phyloP scores from a whole-genome alignment of 306 rosid genomes.

The Cyamopsis tetragonoloba region DNA sequence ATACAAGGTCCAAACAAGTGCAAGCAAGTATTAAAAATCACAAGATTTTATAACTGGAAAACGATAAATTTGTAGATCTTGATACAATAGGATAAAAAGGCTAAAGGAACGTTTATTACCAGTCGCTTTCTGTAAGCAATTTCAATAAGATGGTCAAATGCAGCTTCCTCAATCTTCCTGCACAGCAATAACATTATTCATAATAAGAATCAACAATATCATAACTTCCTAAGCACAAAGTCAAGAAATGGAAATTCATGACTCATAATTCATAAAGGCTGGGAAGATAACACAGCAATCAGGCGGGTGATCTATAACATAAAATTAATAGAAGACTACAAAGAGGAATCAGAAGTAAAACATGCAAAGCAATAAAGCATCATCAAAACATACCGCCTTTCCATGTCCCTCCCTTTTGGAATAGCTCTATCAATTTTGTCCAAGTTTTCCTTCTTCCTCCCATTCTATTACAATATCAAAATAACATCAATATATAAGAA shows the following conservation, averaged over 20 bases:
- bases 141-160: constrained; percentile 79
- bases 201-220: constrained; percentile 20
- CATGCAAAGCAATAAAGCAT: constrained; percentile 26
- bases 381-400: constrained; percentile 49
- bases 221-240: constrained; percentile 9
- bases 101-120: constrained; percentile 51
- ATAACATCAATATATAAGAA: constrained; percentile 26
- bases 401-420: constrained; percentile 53
- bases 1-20: neutral
- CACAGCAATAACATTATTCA: constrained; percentile 27
- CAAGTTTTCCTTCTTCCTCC: constrained; percentile 57
- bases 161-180: constrained; percentile 79
- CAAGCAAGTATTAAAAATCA: neutral
- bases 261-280: neutral
- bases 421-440: constrained; percentile 55
- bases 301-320: constrained; percentile 9
- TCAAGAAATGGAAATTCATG: neutral
- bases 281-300: neutral
- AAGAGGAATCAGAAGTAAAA: constrained; percentile 15
- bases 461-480: constrained; percentile 48
- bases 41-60: neutral
- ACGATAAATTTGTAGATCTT: neutral
- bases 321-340: neutral
- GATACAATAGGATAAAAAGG: constrained; percentile 4
- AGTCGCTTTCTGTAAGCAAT: constrained; percentile 69